Evolutionary conservation across 257 asterid genomes (phyloP).

Genomic region (Solanum tarapatanum): DNA sequence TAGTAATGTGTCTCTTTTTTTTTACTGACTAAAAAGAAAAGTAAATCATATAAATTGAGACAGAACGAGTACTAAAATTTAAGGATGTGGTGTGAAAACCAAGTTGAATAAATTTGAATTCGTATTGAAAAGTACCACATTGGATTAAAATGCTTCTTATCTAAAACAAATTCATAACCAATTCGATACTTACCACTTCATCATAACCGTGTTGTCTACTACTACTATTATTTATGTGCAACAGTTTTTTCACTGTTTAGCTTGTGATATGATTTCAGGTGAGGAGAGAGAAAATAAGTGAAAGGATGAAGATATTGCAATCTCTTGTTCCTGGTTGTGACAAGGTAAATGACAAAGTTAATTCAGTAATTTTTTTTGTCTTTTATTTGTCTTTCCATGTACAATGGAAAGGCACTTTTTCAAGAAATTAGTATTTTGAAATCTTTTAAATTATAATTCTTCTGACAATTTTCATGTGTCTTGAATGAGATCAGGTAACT

Average conservation of each 20-base stretch:
- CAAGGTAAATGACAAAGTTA: slow-evolving; percentile 32
- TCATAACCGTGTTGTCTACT: not conserved
- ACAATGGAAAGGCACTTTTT: not conserved
- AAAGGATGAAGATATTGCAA: slow-evolving; percentile 73
- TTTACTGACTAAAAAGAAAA: rapidly evolving
- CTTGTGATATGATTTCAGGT: slow-evolving; percentile 25
- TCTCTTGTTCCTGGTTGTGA: slow-evolving; percentile 85
- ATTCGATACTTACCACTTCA: not conserved
- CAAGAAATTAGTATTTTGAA: not conserved
- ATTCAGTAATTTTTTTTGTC: slow-evolving; percentile 1
- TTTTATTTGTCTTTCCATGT: not conserved
- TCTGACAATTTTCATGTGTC: slow-evolving; percentile 24
- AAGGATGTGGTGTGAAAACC: not conserved
- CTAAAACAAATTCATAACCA: no score
- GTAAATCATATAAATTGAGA: no score
- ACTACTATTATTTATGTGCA: not conserved
- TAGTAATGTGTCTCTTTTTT: no score
- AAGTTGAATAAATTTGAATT: not conserved
- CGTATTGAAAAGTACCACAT: no score
- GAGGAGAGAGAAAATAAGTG: slow-evolving; percentile 82
- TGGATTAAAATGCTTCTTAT: no score
- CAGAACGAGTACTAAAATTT: not conserved
- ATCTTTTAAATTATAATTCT: not conserved
- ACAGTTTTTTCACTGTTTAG: not conserved
- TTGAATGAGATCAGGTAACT: slow-evolving; percentile 50